Conservation (phyloP, 345 rosid species). For the Lepidium didymum region DNA sequence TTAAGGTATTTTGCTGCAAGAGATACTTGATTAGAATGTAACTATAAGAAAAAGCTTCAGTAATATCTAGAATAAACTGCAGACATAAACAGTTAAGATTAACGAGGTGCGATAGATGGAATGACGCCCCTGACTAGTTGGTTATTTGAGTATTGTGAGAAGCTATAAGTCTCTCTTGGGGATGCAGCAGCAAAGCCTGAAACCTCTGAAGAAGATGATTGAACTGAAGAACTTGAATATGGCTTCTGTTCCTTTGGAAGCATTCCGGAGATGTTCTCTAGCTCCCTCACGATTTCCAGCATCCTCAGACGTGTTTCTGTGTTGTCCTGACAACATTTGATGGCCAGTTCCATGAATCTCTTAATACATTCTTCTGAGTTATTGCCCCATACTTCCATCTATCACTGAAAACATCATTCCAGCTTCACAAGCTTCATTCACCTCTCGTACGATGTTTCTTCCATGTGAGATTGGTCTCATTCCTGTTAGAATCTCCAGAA, state of each 20-base stretch:
- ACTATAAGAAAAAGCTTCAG: not conserved
- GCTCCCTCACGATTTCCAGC: constrained; percentile 43
- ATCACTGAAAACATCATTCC: constrained; percentile 40
- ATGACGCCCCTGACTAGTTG: constrained; percentile 43
- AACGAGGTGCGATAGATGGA: constrained; percentile 45
- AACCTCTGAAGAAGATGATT: constrained; percentile 13
- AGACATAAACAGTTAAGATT: not conserved
- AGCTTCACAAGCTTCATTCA: constrained; percentile 27
- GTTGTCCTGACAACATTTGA: constrained; percentile 34
- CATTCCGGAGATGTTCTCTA: constrained; percentile 32
- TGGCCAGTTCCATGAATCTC: constrained; percentile 40
- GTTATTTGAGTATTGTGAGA: constrained; percentile 23
- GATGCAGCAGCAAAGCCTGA: not conserved
- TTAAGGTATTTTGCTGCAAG: no score
- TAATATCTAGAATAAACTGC: not conserved
- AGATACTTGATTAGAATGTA: not conserved
- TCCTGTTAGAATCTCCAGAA: constrained; percentile 47
- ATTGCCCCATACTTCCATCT: constrained; percentile 40
- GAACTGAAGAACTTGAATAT: constrained; percentile 15
- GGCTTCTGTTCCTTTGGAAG: constrained; percentile 17
- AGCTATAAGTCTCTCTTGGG: constrained; percentile 1
- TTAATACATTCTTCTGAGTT: constrained; percentile 30
- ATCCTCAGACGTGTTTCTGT: constrained; percentile 34
- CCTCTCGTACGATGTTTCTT: constrained; percentile 46
- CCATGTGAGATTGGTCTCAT: constrained; percentile 44